Percentiles rank a stretch among this genome's conserved stretches.
phyloP scores from a whole-genome alignment of 108 stramenopile genomes.

The Pseudonitzschia delicatissima region DNA sequence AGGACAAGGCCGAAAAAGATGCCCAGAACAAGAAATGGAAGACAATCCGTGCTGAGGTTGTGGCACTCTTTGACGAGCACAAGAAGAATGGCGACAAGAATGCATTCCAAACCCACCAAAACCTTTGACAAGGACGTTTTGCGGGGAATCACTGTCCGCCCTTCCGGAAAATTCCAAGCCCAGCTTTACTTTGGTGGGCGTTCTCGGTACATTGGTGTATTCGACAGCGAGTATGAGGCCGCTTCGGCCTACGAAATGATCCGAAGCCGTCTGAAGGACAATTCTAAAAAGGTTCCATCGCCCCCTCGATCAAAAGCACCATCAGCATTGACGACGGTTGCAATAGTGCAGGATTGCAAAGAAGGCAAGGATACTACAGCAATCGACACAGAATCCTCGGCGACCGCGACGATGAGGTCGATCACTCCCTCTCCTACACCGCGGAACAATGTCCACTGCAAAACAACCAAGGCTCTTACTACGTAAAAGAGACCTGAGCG shows the following conservation, averaged over 20 bases:
- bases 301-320: background rate
- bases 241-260: constrained; percentile 63
- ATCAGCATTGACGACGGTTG: too few species aligned
- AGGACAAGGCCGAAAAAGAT: background rate
- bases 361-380: background rate
- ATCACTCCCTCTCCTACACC: constrained; percentile 10
- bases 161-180: constrained; percentile 35
- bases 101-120: constrained; percentile 6
- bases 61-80: background rate
- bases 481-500: too few species aligned
- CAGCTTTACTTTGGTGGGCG: constrained; percentile 71
- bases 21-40: constrained; percentile 8
- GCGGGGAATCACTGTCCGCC: background rate
- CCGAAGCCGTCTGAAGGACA: constrained; percentile 38
- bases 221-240: constrained; percentile 58
- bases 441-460: too few species aligned
- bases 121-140: background rate
- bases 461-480: too few species aligned
- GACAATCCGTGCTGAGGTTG: background rate
- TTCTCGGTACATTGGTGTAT: constrained; percentile 70
- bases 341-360: background rate
- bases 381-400: background rate
- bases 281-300: background rate
- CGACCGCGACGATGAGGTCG: background rate
- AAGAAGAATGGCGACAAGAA: background rate